phyloP scores from a whole-genome alignment of 345 rosid species.

The Eutrema japonicum region DNA sequence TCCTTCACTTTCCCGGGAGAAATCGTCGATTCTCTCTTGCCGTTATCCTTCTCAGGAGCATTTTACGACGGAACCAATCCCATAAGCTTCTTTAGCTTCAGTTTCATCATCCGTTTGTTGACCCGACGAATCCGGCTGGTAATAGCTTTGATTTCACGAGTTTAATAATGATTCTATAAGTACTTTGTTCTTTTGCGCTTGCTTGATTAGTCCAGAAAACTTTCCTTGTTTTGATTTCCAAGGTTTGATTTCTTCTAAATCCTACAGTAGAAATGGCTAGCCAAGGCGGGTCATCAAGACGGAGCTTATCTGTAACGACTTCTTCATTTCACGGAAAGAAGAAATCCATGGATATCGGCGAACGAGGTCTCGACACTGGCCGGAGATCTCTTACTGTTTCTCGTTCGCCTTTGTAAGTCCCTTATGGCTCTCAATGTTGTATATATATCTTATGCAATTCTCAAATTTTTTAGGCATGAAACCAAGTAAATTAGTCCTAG shows the following conservation, averaged over 20 bases:
- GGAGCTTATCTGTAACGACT: conserved; percentile 56
- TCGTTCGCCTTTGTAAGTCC: conserved; percentile 66
- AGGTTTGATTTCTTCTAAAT: conserved; percentile 14
- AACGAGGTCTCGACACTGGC: conserved; percentile 51
- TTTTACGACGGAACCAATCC: conserved; percentile 17
- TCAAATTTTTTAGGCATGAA: too few species aligned
- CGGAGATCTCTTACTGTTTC: conserved; percentile 69
- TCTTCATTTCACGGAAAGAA: conserved; percentile 57
- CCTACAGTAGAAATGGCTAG: conserved; percentile 59
- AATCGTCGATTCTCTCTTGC: conserved; percentile 32
- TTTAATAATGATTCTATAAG: neutral
- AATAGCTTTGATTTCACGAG: conserved; percentile 26
- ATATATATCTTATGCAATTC: too few species aligned
- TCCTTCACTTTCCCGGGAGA: conserved; percentile 41
- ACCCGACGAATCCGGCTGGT: conserved; percentile 35
- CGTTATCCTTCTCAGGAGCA: conserved; percentile 28
- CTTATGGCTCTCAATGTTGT: neutral
- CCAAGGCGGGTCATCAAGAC: conserved; percentile 76
- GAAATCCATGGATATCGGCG: conserved; percentile 56
- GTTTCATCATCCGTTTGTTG: conserved; percentile 16
- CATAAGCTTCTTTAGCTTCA: conserved; percentile 21
- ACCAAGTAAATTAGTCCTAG: neutral
- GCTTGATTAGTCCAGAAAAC: conserved; percentile 3
- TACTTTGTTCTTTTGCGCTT: neutral
- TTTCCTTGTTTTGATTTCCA: conserved; percentile 13